Evolutionary conservation across 441 rosid species (phyloP).

Genomic region (California macrophylla): DNA sequence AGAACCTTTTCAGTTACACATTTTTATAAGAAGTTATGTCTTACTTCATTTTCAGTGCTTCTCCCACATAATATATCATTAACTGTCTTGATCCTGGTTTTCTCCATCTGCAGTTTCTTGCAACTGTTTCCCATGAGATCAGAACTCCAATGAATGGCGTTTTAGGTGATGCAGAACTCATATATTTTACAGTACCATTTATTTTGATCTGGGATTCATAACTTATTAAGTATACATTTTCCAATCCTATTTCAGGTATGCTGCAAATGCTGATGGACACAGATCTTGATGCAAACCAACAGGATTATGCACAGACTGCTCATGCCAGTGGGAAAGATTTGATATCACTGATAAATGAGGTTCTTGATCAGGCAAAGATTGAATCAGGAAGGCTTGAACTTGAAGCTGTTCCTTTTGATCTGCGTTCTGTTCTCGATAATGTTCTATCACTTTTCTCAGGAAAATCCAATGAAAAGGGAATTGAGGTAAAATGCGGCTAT

Average conservation of each 20-base stretch:
- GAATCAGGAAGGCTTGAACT: constrained; percentile 93
- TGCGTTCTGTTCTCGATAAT: constrained; percentile 59
- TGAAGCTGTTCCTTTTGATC: constrained; percentile 77
- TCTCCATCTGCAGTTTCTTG: constrained; percentile 66
- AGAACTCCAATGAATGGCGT: constrained; percentile 98
- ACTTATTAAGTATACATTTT: constrained; percentile 17
- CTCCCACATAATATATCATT: not conserved
- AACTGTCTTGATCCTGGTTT: not conserved
- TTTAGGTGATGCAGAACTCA: constrained; percentile 43
- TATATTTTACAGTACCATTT: constrained; percentile 12
- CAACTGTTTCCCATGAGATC: constrained; percentile 96
- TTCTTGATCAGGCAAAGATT: constrained; percentile 96
- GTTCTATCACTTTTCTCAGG: constrained; percentile 65
- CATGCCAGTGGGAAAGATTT: constrained; percentile 79
- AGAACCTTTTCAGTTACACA: constrained; percentile 9
- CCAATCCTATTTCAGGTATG: constrained; percentile 53
- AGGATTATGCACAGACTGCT: constrained; percentile 81
- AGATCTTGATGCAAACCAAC: constrained; percentile 61
- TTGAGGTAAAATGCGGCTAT: constrained; percentile 49
- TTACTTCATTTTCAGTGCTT: not conserved
- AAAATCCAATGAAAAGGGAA: constrained; percentile 61
- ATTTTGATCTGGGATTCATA: constrained; percentile 7
- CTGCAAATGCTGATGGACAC: constrained; percentile 90
- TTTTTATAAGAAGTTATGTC: not conserved
- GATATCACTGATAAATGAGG: constrained; percentile 69